Percentiles rank a stretch among this genome's conserved stretches.
Conservation (phyloP, 148 eudicot genomes). For the Cornus kousa region DNA sequence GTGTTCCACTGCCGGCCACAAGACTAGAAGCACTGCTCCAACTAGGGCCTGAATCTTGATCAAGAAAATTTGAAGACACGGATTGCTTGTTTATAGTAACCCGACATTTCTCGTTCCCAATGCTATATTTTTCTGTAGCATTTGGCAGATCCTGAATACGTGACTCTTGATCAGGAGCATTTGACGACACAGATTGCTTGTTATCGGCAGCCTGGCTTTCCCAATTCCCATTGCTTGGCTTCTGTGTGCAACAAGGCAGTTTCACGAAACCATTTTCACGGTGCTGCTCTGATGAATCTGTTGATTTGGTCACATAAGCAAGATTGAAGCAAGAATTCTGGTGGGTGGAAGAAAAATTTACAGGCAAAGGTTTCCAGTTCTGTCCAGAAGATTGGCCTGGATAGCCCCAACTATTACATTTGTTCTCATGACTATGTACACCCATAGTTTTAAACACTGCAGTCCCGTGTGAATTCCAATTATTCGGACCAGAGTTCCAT, state of each 20-base stretch:
- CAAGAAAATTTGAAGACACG: conserved; percentile 25
- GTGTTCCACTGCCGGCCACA: conserved; percentile 32
- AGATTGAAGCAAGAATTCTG: conserved; percentile 28
- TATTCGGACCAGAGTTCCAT: conserved; percentile 1
- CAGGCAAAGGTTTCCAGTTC: conserved; percentile 28
- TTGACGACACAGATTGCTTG: conserved; percentile 27
- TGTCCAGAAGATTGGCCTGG: conserved; percentile 33
- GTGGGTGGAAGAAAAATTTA: conserved; percentile 27
- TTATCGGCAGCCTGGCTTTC: conserved; percentile 30
- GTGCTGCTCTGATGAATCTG: conserved; percentile 27
- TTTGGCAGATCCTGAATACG: conserved; percentile 27
- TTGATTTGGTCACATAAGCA: conserved; percentile 26
- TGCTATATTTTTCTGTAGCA: conserved; percentile 29
- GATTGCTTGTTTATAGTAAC: conserved; percentile 30
- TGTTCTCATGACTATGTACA: conserved; percentile 25
- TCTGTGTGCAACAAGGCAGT: conserved; percentile 31
- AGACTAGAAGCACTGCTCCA: conserved; percentile 67
- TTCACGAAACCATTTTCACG: conserved; percentile 21
- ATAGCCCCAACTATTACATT: conserved; percentile 21
- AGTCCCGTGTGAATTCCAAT: neutral
- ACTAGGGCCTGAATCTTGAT: conserved; percentile 49
- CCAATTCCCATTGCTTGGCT: conserved; percentile 15
- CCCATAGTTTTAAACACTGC: neutral
- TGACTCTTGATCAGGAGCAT: conserved; percentile 33
- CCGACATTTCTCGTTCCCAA: conserved; percentile 25